Evolutionary conservation across 108 stramenopile species (phyloP).

Genomic region (Nitzschia palea): DNA sequence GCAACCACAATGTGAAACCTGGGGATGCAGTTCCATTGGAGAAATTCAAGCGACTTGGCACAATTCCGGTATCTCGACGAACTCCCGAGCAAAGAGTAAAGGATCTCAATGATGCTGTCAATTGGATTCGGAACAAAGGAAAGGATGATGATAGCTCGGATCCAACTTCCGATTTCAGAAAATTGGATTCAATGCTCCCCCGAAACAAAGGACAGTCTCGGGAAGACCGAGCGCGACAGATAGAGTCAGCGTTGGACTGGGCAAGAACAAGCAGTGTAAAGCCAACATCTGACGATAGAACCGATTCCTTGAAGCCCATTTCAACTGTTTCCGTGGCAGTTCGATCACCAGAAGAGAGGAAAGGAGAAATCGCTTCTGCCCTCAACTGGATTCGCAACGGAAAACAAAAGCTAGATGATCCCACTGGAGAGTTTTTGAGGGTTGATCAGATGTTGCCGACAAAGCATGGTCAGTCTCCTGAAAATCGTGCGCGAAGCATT

Average conservation of each 20-base stretch:
- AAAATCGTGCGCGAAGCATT: slow-evolving; percentile 33
- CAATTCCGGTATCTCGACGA: slow-evolving; percentile 9
- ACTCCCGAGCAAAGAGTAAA: slow-evolving; percentile 18
- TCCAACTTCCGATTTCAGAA: slow-evolving; percentile 20
- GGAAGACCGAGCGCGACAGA: slow-evolving; percentile 23
- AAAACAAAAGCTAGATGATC: neutral
- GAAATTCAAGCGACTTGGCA: slow-evolving; percentile 16
- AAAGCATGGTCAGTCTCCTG: slow-evolving; percentile 20
- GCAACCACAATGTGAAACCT: slow-evolving; percentile 15
- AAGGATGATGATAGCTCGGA: slow-evolving; percentile 6
- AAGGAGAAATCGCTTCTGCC: slow-evolving; percentile 3
- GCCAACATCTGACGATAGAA: neutral
- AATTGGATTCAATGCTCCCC: slow-evolving; percentile 20
- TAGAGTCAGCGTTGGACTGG: slow-evolving; percentile 33
- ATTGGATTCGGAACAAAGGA: slow-evolving; percentile 21
- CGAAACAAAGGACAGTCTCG: slow-evolving; percentile 22
- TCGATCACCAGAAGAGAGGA: slow-evolving; percentile 22
- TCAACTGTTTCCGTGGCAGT: neutral
- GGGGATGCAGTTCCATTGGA: slow-evolving; percentile 9
- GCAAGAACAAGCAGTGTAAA: slow-evolving; percentile 10
- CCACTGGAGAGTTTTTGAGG: slow-evolving; percentile 16
- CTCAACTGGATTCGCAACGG: slow-evolving; percentile 29
- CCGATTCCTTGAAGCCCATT: neutral
- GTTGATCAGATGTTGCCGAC: slow-evolving; percentile 17
- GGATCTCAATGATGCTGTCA: slow-evolving; percentile 18